Percentiles rank a stretch among this genome's conserved stretches.
Conservation (phyloP, 345 rosid species). For the Pistacia integerrima region DNA sequence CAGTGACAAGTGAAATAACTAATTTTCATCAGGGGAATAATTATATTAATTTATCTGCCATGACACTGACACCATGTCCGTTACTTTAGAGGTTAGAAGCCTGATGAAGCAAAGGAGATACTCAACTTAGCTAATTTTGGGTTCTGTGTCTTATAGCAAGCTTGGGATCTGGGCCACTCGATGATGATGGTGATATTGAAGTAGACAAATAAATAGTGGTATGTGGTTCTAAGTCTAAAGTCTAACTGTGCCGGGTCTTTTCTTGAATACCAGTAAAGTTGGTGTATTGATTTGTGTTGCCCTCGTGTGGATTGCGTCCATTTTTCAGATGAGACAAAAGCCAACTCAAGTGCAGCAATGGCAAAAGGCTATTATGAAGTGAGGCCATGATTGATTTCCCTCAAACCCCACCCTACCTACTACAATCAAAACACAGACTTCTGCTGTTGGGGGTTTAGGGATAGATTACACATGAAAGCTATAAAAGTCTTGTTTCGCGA, state of each 20-base stretch:
- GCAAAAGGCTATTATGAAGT: constrained; percentile 9
- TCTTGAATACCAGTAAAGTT: neutral
- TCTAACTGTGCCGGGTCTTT: neutral
- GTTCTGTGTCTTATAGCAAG: neutral
- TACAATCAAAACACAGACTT: neutral
- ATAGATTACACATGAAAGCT: neutral
- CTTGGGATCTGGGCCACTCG: neutral
- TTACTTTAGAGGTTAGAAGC: neutral
- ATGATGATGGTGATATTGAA: neutral
- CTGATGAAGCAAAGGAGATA: neutral
- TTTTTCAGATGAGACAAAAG: constrained; percentile 10
- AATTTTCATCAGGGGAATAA: too few relatives aligned
- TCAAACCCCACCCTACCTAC: neutral
- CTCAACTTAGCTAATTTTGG: neutral
- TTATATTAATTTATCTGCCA: too few relatives aligned
- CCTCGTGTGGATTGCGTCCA: constrained; percentile 1
- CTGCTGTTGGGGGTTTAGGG: neutral
- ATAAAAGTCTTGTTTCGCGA: neutral
- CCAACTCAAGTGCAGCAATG: neutral
- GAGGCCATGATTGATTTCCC: neutral
- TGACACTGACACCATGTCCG: too few relatives aligned
- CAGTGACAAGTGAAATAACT: too few relatives aligned
- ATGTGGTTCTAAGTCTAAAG: neutral
- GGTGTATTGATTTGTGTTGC: neutral
- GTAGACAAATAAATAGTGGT: neutral